These are phyloP conservation scores for Polysphondylium violaceum DNA, from an alignment of 78 protist genomes.

Conservation along the genomic window DNA sequence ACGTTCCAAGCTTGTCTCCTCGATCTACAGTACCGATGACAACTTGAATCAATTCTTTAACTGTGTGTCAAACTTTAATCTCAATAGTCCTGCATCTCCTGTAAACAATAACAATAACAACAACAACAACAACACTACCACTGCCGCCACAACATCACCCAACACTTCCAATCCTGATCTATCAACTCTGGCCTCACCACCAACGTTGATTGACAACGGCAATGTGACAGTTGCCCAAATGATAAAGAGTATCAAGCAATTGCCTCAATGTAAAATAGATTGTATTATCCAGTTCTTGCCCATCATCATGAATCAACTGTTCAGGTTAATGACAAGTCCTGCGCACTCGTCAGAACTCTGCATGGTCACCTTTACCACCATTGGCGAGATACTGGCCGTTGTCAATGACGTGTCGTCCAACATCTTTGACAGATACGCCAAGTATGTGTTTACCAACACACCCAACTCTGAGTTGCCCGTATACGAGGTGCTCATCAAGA, in stretches of 20 bases:
- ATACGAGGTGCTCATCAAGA: constrained; percentile 62
- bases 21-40: constrained; percentile 39
- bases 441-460: constrained; percentile 44
- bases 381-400: constrained; percentile 51
- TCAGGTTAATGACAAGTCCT: constrained; percentile 50
- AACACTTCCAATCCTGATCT: no score
- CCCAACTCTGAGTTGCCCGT: neutral
- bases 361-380: constrained; percentile 32
- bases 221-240: constrained; percentile 23
- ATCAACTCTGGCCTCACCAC: neutral
- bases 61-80: neutral
- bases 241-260: constrained; percentile 12
- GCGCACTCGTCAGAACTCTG: constrained; percentile 22
- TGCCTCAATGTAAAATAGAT: constrained; percentile 17
- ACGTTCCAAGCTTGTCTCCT: constrained; percentile 43
- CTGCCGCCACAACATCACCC: neutral
- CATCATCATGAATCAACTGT: constrained; percentile 58
- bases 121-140: neutral
- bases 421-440: constrained; percentile 15
- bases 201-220: neutral
- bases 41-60: constrained; percentile 33
- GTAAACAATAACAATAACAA: neutral
- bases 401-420: constrained; percentile 24
- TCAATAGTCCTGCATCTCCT: neutral
- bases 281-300: constrained; percentile 66